Evolutionary conservation across 345 rosid species (phyloP), one percentile per base, ranked within the genome.

Genomic region (Moringa oleifera): DNA sequence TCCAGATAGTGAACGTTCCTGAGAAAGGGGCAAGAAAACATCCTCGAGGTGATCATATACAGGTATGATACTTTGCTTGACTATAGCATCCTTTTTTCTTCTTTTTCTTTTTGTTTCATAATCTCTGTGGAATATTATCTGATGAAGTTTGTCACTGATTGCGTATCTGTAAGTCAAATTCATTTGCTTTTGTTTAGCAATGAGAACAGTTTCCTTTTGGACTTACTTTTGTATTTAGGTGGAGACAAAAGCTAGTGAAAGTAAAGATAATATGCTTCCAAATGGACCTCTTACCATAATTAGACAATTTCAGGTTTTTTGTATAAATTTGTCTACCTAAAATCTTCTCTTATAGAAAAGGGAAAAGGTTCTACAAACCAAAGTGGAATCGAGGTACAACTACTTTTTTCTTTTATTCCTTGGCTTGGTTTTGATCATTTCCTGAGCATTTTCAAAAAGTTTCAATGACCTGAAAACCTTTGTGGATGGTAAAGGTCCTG

Each of bases 11-110:
- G 37, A 93, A 82, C 73, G 97, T 93, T 78, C 98, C 98, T 23
- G 97, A 91, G 84, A 93, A 93, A 69, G 98, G 97, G 46, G 94
- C 97, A 55, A 88, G 98, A 80, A 93, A 93, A 80, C 98, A 93
- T 79, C 97, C 98, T 63, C 85, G 97, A 58, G 91, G 92, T 68
- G 97, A 90, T 75, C 92, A 83, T 75, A 79, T 93, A 79, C 98
- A 93, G 96, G 98, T 93, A 74, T 64, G n/a, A 21, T 55, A 24
- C 37, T 49, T 23, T 28, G 33, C 23, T 57, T 12, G 17, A 45
- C 41, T 33, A 25, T 28, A 33, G 17, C 20, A 7, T 37, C 49
- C n/a, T 54, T n/a, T n/a, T 4, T 41, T 1, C 12, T 41, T 41
- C 17, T 11, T 5, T 36, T n/a, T 68, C 73, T 46, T 20, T 67